Conservation (phyloP, 352 stramenopile genomes). For the Phytophthora nicotianae region DNA sequence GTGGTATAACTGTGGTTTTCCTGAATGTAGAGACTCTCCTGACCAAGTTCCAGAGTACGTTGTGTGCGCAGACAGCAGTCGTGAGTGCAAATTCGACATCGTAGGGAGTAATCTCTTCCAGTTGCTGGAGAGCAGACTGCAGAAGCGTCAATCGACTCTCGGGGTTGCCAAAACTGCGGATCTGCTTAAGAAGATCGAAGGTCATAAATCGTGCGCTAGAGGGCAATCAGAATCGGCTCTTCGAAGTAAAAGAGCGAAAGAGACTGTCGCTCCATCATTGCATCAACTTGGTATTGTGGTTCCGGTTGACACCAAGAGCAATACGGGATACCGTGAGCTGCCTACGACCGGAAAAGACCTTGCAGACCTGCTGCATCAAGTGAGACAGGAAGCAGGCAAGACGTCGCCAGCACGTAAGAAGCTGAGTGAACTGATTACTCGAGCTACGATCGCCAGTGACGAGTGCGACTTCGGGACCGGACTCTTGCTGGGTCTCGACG, state of each 20-base stretch:
- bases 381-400: conserved; percentile 25
- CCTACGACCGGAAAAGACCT: conserved; percentile 44
- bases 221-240: conserved; percentile 17
- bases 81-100: conserved; percentile 43
- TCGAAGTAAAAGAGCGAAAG: conserved; percentile 35
- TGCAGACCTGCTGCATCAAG: conserved; percentile 34
- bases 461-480: conserved; percentile 76
- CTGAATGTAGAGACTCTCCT: conserved; percentile 43
- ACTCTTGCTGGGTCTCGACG: conserved; percentile 62
- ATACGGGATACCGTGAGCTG: conserved; percentile 58
- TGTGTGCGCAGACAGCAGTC: conserved; percentile 37
- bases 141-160: conserved; percentile 19
- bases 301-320: conserved; percentile 51
- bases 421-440: conserved; percentile 61
- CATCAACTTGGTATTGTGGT: conserved; percentile 60
- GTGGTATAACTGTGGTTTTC: no score
- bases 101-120: conserved; percentile 46
- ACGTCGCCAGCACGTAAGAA: conserved; percentile 35
- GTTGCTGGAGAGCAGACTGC: conserved; percentile 34
- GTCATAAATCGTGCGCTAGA: conserved; percentile 12
- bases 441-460: conserved; percentile 70
- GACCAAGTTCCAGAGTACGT: conserved; percentile 48
- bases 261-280: conserved; percentile 43
- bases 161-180: conserved; percentile 8
- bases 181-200: conserved; percentile 22